Conservation (phyloP, 75 land plant genomes). For the Isoetes taiwanensis region DNA sequence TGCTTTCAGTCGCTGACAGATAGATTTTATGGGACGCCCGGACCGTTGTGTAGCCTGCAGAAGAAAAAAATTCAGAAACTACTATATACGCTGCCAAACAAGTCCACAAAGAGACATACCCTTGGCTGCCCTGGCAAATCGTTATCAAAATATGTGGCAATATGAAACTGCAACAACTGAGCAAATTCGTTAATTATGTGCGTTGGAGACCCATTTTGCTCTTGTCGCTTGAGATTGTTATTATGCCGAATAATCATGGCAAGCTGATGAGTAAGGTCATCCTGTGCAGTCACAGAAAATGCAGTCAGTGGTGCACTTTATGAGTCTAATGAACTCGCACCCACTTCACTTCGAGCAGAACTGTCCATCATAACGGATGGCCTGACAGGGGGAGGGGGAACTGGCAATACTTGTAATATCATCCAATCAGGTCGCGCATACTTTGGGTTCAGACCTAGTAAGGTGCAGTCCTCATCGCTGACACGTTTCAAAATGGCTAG, state of each 20-base stretch:
- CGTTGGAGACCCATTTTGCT: constrained; percentile 87
- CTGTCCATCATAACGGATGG: constrained; percentile 99
- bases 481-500: constrained; percentile 78
- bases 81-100: no score
- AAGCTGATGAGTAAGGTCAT: constrained; percentile 93
- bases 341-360: constrained; percentile 84
- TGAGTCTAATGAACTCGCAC: no score
- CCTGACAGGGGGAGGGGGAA: constrained; percentile 97
- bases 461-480: constrained; percentile 68
- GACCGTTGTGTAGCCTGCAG: constrained; percentile 91
- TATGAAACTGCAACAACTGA: constrained; percentile 85
- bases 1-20: constrained; percentile 92
- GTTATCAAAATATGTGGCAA: constrained; percentile 98
- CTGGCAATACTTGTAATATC: constrained; percentile 94
- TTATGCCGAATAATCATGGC: constrained; percentile 97
- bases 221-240: constrained; percentile 74
- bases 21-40: constrained; percentile 94
- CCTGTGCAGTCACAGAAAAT: constrained; percentile 26
- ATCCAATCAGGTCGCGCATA: constrained; percentile 99
- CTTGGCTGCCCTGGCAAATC: constrained; percentile 97
- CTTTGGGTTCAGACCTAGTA: constrained; percentile 80
- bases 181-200: constrained; percentile 89
- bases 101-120: constrained; percentile 28
- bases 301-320: no score
- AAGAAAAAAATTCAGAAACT: no score